Evolutionary conservation across 2,329 filamentous ascomycete species (phyloP).

Genomic region (Bipolaris bicolor): DNA sequence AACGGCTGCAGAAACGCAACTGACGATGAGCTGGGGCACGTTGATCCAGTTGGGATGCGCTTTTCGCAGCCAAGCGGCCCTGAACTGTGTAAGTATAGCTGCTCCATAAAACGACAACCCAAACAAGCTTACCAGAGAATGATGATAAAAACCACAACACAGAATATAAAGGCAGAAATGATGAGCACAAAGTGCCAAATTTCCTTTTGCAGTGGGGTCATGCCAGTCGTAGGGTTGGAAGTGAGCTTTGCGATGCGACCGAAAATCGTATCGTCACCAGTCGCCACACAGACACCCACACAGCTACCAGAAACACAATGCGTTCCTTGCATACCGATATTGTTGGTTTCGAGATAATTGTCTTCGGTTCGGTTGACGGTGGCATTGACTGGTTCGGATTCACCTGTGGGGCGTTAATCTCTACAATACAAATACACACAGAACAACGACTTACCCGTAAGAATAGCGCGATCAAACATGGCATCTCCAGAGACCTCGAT

Average conservation of each 20-base stretch:
- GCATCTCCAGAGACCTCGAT: slow-evolving; percentile 71
- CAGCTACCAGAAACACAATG: slow-evolving; percentile 74
- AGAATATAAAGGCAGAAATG: slow-evolving; percentile 70
- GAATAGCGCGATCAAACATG: slow-evolving; percentile 74
- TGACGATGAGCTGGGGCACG: slow-evolving; percentile 73
- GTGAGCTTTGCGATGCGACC: slow-evolving; percentile 76
- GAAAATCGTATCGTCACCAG: slow-evolving; percentile 75
- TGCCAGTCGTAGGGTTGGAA: slow-evolving; percentile 68
- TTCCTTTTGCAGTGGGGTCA: slow-evolving; percentile 75
- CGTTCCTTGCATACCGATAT: slow-evolving; percentile 79
- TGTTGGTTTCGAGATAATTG: slow-evolving; percentile 78
- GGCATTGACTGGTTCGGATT: slow-evolving; percentile 69
- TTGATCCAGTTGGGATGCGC: slow-evolving; percentile 73
- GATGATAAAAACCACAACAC: slow-evolving; percentile 69
- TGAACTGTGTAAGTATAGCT: slow-evolving; percentile 38
- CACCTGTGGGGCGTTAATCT: slow-evolving; percentile 54
- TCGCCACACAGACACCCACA: slow-evolving; percentile 71
- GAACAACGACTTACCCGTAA: slow-evolving; percentile 61
- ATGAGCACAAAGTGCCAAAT: slow-evolving; percentile 74
- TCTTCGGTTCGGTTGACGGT: slow-evolving; percentile 67
- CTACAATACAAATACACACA: background rate
- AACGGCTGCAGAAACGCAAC: slow-evolving; percentile 68
- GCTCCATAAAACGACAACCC: background rate
- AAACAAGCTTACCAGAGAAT: slow-evolving; percentile 63
- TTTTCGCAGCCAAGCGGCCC: slow-evolving; percentile 72